These are phyloP conservation scores for Thalia dealbata DNA, from an alignment of 176 grass and related monocot species.

Conservation along the genomic window DNA sequence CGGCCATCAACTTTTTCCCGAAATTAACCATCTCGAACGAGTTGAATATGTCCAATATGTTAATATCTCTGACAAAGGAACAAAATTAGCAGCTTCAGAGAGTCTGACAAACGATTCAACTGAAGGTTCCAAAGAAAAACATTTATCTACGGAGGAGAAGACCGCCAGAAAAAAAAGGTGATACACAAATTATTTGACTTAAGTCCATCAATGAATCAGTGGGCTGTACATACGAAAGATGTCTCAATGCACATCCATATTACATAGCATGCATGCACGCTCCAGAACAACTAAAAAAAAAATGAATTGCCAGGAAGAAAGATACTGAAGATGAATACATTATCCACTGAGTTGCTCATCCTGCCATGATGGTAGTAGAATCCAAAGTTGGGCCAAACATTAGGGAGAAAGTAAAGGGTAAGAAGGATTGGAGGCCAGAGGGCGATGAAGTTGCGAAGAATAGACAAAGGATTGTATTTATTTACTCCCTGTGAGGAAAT, in stretches of 20 bases:
- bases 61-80: background rate
- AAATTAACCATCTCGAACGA: constrained; percentile 72
- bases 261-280: background rate
- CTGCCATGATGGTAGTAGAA: background rate
- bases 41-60: background rate
- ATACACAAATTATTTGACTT: background rate
- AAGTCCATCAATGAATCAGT: no score
- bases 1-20: constrained; percentile 54
- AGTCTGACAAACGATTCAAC: background rate
- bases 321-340: background rate
- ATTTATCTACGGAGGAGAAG: background rate
- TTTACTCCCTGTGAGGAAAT: background rate
- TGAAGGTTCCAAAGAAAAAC: background rate
- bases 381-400: background rate
- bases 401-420: background rate
- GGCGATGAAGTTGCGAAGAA: background rate
- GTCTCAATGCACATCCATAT: no score
- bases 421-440: background rate
- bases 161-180: background rate
- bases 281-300: background rate
- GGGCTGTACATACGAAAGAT: no score
- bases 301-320: background rate
- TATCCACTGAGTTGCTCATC: background rate
- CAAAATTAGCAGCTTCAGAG: background rate
- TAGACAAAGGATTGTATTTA: background rate